Evolutionary conservation across 768 basidiomycete species (phyloP).

Genomic region (Tubosaeta sp.): DNA sequence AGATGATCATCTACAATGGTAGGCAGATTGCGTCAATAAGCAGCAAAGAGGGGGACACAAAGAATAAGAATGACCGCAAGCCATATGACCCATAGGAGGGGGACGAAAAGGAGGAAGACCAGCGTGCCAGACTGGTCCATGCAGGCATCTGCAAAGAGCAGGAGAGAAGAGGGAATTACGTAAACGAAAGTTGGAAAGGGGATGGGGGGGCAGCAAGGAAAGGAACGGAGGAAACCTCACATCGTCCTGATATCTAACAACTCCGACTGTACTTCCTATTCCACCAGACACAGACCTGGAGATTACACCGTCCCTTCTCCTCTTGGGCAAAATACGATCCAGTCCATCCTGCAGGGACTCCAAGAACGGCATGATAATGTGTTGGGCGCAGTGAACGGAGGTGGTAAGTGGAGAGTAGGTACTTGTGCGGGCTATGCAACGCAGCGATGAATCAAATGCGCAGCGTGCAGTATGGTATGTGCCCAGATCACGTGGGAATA

Average conservation of each 20-base stretch:
- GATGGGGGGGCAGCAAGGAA: slow-evolving; percentile 18
- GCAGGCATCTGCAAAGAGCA: slow-evolving; percentile 29
- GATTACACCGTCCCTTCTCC: slow-evolving; percentile 8
- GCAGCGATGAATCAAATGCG: slow-evolving; percentile 1
- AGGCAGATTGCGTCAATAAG: slow-evolving; percentile 14
- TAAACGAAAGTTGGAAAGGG: slow-evolving; percentile 21
- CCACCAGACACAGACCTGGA: slow-evolving; percentile 46
- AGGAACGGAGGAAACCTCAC: slow-evolving; percentile 41
- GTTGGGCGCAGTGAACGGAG: neutral
- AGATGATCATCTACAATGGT: slow-evolving; percentile 71
- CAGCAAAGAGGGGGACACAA: slow-evolving; percentile 2
- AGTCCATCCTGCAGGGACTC: slow-evolving; percentile 28
- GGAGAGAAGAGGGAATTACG: slow-evolving; percentile 28
- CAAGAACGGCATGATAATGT: slow-evolving; percentile 23
- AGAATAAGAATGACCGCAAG: slow-evolving; percentile 53
- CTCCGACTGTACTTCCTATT: slow-evolving; percentile 55
- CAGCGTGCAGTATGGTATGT: neutral
- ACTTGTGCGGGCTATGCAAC: slow-evolving; percentile 10
- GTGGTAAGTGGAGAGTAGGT: slow-evolving; percentile 3
- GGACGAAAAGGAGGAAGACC: slow-evolving; percentile 61
- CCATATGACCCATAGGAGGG: slow-evolving; percentile 62
- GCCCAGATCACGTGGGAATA: slow-evolving; percentile 19
- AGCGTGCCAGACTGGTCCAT: slow-evolving; percentile 45
- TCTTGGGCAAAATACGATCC: slow-evolving; percentile 27
- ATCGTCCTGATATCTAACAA: slow-evolving; percentile 65